These are phyloP conservation scores for Mycothermus thermophilus DNA, from an alignment of 495 filamentous ascomycete species.

Conservation along the genomic window DNA sequence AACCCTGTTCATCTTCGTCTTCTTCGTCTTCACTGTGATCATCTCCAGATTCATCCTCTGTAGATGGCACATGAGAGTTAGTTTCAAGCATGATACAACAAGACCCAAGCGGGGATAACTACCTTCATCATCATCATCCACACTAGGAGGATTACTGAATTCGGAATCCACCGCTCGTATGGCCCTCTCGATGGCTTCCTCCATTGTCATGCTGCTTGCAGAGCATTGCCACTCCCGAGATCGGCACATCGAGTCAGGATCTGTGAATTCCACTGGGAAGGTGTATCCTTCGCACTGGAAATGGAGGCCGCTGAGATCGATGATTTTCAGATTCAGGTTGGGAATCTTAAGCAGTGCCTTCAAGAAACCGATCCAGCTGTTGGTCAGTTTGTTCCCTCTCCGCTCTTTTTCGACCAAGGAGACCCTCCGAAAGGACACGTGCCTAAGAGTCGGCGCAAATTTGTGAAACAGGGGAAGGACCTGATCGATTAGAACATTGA, in stretches of 20 bases:
- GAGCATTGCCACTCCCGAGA: slow-evolving; percentile 1
- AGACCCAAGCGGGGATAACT: no score
- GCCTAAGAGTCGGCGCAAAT: slow-evolving; percentile 21
- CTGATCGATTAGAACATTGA: slow-evolving; percentile 1
- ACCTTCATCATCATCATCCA: no score
- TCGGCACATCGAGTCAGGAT: neutral
- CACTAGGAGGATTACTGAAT: no score
- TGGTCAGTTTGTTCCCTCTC: slow-evolving; percentile 1
- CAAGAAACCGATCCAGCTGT: slow-evolving; percentile 15
- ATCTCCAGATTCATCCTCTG: slow-evolving; percentile 3
- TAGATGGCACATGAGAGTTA: no score
- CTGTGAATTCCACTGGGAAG: neutral
- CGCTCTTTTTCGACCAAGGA: slow-evolving; percentile 1
- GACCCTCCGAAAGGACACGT: slow-evolving; percentile 22
- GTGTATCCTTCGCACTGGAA: neutral
- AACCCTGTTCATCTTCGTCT: slow-evolving; percentile 6
- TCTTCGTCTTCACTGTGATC: slow-evolving; percentile 8
- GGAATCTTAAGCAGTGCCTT: slow-evolving; percentile 5
- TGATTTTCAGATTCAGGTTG: slow-evolving; percentile 1
- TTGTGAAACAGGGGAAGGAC: slow-evolving; percentile 22
- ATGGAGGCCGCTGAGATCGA: slow-evolving; percentile 1
- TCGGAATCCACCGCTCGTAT: neutral
- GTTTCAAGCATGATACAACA: no score
- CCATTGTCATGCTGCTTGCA: neutral
- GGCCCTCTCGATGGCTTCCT: slow-evolving; percentile 1